A percentile compares a stretch with the other conserved stretches of the same genome.
These are phyloP conservation scores for Dendryphion nanum DNA, from an alignment of 2,329 filamentous ascomycete genomes.

Conservation along the genomic window DNA sequence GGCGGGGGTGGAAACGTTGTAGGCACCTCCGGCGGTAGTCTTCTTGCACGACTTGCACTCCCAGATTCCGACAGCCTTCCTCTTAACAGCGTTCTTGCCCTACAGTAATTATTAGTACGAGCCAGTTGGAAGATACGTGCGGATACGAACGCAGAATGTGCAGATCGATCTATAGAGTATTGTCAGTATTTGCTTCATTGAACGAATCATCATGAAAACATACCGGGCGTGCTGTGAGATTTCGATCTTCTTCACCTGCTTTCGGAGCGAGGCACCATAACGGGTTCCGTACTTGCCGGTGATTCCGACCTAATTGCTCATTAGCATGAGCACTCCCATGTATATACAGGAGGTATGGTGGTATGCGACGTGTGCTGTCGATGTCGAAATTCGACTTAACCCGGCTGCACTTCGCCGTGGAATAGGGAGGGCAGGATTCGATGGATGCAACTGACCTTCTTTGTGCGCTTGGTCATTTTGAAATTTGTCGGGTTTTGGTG, in stretches of 20 bases:
- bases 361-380: too few relatives aligned
- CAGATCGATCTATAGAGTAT: conserved; percentile 59
- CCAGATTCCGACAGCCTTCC: conserved; percentile 93
- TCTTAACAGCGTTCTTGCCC: conserved; percentile 89
- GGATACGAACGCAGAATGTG: too few relatives aligned
- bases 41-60: conserved; percentile 95
- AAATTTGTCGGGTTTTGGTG: conserved; percentile 5
- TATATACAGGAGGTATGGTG: too few relatives aligned
- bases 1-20: conserved; percentile 89
- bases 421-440: too few relatives aligned
- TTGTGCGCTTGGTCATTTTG: conserved; percentile 13
- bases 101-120: background rate
- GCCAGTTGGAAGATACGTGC: background rate
- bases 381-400: too few relatives aligned
- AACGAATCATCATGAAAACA: too few relatives aligned
- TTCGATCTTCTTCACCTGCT: conserved; percentile 99
- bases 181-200: too few relatives aligned
- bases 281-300: conserved; percentile 97
- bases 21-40: conserved; percentile 89
- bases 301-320: conserved; percentile 76
- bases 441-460: conserved; percentile 2
- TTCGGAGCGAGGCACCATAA: conserved; percentile 98
- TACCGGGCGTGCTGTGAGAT: conserved; percentile 96
- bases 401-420: too few relatives aligned
- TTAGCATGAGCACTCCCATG: background rate